Base-by-base conservation (phyloP, 441 rosid species). In the Erodium texanum region DNA sequence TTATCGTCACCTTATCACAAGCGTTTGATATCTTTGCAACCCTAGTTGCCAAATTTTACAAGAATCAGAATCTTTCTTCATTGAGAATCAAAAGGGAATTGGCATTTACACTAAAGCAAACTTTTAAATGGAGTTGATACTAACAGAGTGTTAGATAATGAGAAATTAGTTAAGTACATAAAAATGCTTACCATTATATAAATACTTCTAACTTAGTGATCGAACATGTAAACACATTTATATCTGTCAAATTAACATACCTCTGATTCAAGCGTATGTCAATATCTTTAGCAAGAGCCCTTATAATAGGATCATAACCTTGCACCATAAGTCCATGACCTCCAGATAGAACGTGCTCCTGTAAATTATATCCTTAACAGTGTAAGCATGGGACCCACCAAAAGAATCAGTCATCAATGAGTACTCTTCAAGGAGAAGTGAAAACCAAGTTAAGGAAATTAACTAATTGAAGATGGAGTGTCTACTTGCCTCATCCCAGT, bases 271-370 rank as follows among this genome's bases (percentile, higher is more conserved):
- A 74, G 67, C 84, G 84, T 50, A 87, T 73, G 64, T 87, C 93
- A 48, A 90, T 78, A 78, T 85, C 91, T 78, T 84, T 82, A 66
- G 95, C 87, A 62, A 90, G 90, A 63, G 91, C 82, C 81, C 80
- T 86, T 77, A 90, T 89, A 62, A 90, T 77, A 64, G 97, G 93
- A 72, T 80, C 85, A 73, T 90, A 90, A 62, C 97, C 97, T 71
- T 88, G 86, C 68, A 90, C 89, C 97, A 90, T 90, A 68, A 90
- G 89, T 69, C 97, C 97, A 79, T 87, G 97, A 45, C 97, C 97
- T 73, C 97, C 97, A 45, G 89, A 80, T 75, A 88, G 97, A 22
- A 89, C 89, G 71, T 83, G 82, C 76, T 90, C 97, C 97, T 90
- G 83, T 29, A 74, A 1, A 27, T 27, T 27, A 27, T 27, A 27